Evolutionary conservation across 805 yeast genomes (phyloP).

Genomic region (Ogataea paradorogensis): DNA sequence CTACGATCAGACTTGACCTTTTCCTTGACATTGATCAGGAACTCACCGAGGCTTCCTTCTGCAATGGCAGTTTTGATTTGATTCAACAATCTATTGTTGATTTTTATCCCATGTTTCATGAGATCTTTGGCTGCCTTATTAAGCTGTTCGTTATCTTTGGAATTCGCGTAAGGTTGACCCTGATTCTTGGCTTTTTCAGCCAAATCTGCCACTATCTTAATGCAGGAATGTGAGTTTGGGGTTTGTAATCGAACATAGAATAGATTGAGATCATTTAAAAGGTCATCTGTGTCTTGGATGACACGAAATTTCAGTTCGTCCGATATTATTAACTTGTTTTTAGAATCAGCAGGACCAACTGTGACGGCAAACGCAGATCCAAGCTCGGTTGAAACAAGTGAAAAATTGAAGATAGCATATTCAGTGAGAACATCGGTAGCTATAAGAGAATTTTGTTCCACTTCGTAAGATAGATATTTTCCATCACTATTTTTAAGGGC

Average conservation of each 20-base stretch:
- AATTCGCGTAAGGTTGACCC: conserved; percentile 11
- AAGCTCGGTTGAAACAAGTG: not conserved
- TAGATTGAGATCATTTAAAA: conserved; percentile 23
- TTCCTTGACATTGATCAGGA: conserved; percentile 28
- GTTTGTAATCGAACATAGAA: conserved; percentile 29
- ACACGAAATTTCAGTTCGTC: conserved; percentile 22
- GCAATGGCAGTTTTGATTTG: conserved; percentile 24
- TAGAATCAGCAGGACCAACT: conserved; percentile 17
- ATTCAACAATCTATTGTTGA: conserved; percentile 20
- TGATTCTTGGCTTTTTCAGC: conserved; percentile 5
- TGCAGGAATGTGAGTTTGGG: conserved; percentile 22
- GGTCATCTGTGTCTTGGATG: conserved; percentile 30
- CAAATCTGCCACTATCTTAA: conserved; percentile 10
- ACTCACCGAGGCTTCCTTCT: conserved; percentile 29
- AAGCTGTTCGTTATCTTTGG: conserved; percentile 17
- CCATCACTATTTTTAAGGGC: conserved; percentile 27
- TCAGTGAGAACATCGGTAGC: conserved; percentile 29
- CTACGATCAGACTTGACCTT: conserved; percentile 27
- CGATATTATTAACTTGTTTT: conserved; percentile 21
- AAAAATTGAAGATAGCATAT: conserved; percentile 27
- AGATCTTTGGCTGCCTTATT: conserved; percentile 24
- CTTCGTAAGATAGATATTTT: conserved; percentile 24
- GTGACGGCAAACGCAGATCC: conserved; percentile 12
- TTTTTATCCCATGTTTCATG: conserved; percentile 22
- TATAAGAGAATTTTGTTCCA: conserved; percentile 13